These are phyloP conservation scores for Fraxinus americana DNA, from an alignment of 257 asterid genomes.

Conservation along the genomic window DNA sequence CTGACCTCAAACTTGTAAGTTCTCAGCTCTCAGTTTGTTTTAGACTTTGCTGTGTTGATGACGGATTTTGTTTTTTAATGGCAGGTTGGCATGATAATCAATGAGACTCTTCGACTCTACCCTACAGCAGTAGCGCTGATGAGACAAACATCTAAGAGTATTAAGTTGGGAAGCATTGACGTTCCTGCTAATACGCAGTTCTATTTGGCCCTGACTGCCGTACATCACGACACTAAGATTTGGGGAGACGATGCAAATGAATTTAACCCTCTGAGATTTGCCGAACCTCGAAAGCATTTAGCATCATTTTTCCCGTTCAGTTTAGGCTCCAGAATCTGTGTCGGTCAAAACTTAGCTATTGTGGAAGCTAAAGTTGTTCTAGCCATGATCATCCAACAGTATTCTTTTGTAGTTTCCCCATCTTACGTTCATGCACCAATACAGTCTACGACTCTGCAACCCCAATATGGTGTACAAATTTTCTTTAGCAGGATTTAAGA, in stretches of 20 bases:
- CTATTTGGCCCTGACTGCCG: slow-evolving; percentile 49
- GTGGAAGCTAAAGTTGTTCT: slow-evolving; percentile 62
- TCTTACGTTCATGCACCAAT: slow-evolving; percentile 73
- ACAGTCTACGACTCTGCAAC: slow-evolving; percentile 57
- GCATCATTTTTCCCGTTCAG: slow-evolving; percentile 73
- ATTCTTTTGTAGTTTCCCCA: slow-evolving; percentile 54
- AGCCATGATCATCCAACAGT: slow-evolving; percentile 50
- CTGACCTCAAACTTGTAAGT: slow-evolving; percentile 39
- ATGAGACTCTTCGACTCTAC: slow-evolving; percentile 66
- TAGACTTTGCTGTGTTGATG: not conserved
- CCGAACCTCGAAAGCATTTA: slow-evolving; percentile 45
- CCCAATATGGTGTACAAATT: slow-evolving; percentile 64
- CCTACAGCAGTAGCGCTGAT: slow-evolving; percentile 53
- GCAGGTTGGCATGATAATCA: slow-evolving; percentile 65
- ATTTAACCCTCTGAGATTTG: slow-evolving; percentile 63
- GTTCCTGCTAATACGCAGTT: slow-evolving; percentile 61
- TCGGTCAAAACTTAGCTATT: slow-evolving; percentile 69
- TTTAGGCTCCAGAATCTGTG: slow-evolving; percentile 64
- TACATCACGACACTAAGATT: slow-evolving; percentile 58
- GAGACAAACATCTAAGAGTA: slow-evolving; percentile 44
- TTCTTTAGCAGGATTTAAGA: slow-evolving; percentile 40
- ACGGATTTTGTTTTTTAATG: slow-evolving; percentile 12
- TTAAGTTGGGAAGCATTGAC: slow-evolving; percentile 52
- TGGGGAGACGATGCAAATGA: slow-evolving; percentile 71
- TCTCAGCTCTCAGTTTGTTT: not conserved